Percentiles rank a stretch among this genome's conserved stretches.
phyloP scores from a whole-genome alignment of 345 rosid genomes.

The Camelina sativa region DNA sequence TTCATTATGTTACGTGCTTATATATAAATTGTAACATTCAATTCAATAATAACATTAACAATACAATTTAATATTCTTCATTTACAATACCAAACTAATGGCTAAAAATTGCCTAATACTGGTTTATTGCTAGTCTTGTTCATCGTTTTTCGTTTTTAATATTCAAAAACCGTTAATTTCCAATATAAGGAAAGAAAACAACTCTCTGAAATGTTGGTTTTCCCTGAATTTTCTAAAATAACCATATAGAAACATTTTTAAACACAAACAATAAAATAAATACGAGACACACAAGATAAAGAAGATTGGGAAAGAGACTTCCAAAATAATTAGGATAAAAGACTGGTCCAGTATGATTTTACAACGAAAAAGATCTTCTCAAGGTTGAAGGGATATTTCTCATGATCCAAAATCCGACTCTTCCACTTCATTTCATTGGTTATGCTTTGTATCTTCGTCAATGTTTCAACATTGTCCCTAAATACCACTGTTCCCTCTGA shows the following conservation, averaged over 20 bases:
- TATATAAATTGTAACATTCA: too few species aligned
- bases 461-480: conserved; percentile 80
- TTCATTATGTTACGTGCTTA: too few species aligned
- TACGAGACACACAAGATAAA: conserved; percentile 7
- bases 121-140: not conserved
- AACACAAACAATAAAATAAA: not conserved
- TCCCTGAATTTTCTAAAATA: not conserved
- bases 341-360: conserved; percentile 89
- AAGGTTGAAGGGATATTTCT: conserved; percentile 92
- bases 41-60: too few species aligned
- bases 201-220: not conserved
- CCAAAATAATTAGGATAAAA: conserved; percentile 25
- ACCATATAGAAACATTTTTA: conserved; percentile 6
- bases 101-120: not conserved
- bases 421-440: conserved; percentile 93
- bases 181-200: not conserved
- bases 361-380: conserved; percentile 91
- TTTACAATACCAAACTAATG: not conserved
- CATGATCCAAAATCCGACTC: conserved; percentile 87
- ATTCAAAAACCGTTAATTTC: not conserved
- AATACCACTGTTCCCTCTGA: conserved; percentile 93
- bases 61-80: too few species aligned
- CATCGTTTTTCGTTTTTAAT: not conserved
- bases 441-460: conserved; percentile 74
- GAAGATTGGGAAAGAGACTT: not conserved